A percentile compares a stretch with the other conserved stretches of the same genome.
phyloP scores from a whole-genome alignment of 345 rosid genomes.

The Cardiospermum halicacabum region DNA sequence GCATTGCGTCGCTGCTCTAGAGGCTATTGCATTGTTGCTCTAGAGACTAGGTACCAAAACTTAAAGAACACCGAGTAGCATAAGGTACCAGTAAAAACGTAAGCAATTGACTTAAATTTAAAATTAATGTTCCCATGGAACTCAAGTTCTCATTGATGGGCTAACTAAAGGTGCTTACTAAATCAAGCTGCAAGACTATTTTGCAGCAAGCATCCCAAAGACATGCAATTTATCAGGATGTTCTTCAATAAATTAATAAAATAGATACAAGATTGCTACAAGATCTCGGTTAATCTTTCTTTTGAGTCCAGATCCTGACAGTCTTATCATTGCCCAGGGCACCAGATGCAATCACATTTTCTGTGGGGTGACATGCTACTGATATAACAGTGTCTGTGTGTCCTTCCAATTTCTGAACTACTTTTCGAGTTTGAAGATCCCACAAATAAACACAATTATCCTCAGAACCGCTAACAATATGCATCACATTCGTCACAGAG shows the following conservation, averaged over 20 bases:
- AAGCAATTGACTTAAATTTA: background rate
- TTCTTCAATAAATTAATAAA: background rate
- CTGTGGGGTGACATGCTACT: conserved; percentile 78
- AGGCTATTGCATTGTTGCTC: too few species aligned
- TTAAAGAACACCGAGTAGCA: too few species aligned
- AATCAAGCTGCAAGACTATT: conserved; percentile 2
- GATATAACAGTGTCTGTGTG: conserved; percentile 77
- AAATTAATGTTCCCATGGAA: background rate
- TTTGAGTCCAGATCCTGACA: conserved; percentile 80
- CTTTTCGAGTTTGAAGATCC: conserved; percentile 78
- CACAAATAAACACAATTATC: conserved; percentile 79
- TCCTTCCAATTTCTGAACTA: conserved; percentile 91
- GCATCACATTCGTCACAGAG: conserved; percentile 74
- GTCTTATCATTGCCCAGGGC: conserved; percentile 74
- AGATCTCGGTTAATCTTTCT: conserved; percentile 19
- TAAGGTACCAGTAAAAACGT: background rate
- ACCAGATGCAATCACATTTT: conserved; percentile 84
- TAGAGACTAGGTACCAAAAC: too few species aligned
- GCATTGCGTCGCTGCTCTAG: too few species aligned
- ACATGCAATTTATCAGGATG: background rate
- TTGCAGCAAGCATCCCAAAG: background rate
- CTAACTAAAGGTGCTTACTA: background rate
- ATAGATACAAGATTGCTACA: background rate
- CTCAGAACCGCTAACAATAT: conserved; percentile 85
- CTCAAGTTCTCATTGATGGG: background rate